These are phyloP conservation scores for Inga laurina DNA, from an alignment of 306 rosid genomes.

Conservation along the genomic window DNA sequence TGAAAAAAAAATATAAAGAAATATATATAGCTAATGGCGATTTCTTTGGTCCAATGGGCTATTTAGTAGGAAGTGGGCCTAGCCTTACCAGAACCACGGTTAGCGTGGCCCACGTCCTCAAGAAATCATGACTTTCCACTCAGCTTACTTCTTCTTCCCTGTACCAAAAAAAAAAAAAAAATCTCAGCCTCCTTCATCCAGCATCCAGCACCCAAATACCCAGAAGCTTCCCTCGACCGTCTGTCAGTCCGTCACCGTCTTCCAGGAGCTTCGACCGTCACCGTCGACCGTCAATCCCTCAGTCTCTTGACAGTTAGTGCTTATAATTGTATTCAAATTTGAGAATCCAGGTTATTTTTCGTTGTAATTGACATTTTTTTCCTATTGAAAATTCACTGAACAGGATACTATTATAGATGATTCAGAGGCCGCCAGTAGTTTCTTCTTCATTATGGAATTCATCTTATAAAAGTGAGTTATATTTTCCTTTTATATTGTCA, in stretches of 20 bases:
- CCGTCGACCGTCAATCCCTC: too few species aligned
- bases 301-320: not conserved
- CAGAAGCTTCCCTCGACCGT: too few species aligned
- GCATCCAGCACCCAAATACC: too few species aligned
- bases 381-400: not conserved
- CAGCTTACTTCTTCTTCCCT: too few species aligned
- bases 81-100: not conserved
- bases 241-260: too few species aligned
- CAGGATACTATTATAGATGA: conserved; percentile 28
- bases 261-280: too few species aligned
- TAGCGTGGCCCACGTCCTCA: not conserved
- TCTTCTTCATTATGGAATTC: conserved; percentile 49
- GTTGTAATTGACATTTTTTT: not conserved
- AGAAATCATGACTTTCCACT: not conserved
- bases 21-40: too few species aligned
- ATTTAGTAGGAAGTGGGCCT: not conserved
- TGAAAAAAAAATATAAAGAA: too few species aligned
- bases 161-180: too few species aligned
- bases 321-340: not conserved
- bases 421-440: conserved; percentile 49
- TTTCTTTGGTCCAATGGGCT: too few species aligned
- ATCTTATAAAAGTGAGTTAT: conserved; percentile 51
- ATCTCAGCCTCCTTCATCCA: too few species aligned
- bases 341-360: not conserved
- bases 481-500: conserved; percentile 12